Base-by-base conservation (phyloP, 2,329 filamentous ascomycete species). In the Epichloe gansuensis region DNA sequence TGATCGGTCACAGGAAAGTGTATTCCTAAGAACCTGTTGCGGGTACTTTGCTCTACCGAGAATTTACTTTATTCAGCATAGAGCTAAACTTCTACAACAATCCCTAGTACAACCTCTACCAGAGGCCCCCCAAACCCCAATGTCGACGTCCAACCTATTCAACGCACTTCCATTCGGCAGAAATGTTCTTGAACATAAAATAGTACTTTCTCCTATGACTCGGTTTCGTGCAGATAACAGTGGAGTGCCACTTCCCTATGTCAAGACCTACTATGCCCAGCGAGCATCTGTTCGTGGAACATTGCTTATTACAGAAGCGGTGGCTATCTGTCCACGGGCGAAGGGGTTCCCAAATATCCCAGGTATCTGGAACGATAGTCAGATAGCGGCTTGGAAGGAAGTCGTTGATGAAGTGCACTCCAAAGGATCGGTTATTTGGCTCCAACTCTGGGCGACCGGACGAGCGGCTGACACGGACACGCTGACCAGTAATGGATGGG, bases 341-440 rank as follows among this genome's bases (percentile, higher is more conserved):
- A 66, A 65, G 11, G 68, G 67, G 0, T 63, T 63, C 25, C 54
- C 65, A 2, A 64, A 79, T 56, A 71, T 74, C 0, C 80, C 82
- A 0, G 81, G 79, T 1, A 78, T 86, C 56, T 85, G 72, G 66
- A 75, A 60, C 41, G 64, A 73, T 0, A 72, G 69, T 6, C 81
- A 85, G 54, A 70, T 84, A 44, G 66, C 67, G 0, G 76, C 70
- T 0, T 87, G 83, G 83, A 78, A 74, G 53, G 64, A 71, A 15
- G 69, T 87, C 49, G 81, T 77, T 1, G 75, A 81, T 27, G 77
- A 75, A 1, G 81, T 87, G 0, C 84, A 88, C 61, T 76, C 3
- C 21, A 51, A 47, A n/a, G 48, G 48, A 13, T 74, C 71, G 9
- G 78, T 74, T 60, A 80, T 85, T 49, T 84, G 72, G 65, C 63